phyloP scores from a whole-genome alignment of 2,329 filamentous ascomycete genomes.

The Ciborinia camelliae region DNA sequence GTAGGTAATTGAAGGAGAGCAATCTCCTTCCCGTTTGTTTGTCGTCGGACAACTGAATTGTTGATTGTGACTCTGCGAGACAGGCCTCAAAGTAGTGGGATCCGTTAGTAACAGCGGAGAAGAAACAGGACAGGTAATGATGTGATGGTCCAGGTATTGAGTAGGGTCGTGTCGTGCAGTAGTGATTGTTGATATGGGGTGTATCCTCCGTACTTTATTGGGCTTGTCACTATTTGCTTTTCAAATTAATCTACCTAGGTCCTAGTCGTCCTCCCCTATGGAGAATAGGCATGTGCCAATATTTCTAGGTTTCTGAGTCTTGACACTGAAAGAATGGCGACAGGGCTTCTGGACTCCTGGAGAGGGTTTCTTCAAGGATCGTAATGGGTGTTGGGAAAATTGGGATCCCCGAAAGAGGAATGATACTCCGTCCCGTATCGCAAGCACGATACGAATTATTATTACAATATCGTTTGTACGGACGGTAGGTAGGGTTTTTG shows the following conservation, averaged over 20 bases:
- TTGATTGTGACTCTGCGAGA: background rate
- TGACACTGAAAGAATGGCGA: slow-evolving; percentile 4
- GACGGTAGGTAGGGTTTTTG: too few species aligned
- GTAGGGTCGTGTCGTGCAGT: background rate
- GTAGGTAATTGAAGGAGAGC: background rate
- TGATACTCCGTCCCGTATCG: too few species aligned
- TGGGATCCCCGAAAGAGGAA: background rate
- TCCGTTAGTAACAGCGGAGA: background rate
- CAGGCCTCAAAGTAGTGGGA: background rate
- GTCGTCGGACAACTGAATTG: background rate
- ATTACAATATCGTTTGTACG: too few species aligned
- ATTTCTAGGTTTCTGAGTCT: background rate
- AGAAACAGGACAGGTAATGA: background rate
- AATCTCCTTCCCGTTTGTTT: background rate
- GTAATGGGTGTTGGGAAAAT: background rate
- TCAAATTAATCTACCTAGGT: background rate
- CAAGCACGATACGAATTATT: too few species aligned
- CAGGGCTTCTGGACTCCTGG: background rate
- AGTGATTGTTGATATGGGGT: slow-evolving; percentile 5
- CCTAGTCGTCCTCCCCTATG: background rate
- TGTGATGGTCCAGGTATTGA: background rate
- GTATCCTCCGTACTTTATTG: slow-evolving; percentile 4
- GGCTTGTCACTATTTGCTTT: background rate
- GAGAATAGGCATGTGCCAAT: background rate
- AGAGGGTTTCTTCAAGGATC: background rate